These are phyloP conservation scores for Xylaria scruposa DNA, from an alignment of 495 filamentous ascomycete species.

Conservation along the genomic window DNA sequence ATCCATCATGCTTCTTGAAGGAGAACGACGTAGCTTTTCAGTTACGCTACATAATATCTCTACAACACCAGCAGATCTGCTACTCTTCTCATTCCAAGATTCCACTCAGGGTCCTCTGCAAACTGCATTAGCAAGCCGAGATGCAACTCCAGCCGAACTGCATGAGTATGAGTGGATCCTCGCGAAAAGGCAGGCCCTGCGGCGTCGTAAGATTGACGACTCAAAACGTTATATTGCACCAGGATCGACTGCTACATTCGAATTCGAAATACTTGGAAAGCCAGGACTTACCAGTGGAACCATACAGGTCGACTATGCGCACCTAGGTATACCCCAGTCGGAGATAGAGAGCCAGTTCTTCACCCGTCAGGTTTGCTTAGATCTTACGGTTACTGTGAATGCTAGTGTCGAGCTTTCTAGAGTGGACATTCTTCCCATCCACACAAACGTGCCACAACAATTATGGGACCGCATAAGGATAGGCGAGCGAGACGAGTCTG, in stretches of 20 bases:
- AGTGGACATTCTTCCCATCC: constrained; percentile 79
- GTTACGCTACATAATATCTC: constrained; percentile 84
- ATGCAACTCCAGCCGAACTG: constrained; percentile 75
- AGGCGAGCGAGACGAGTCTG: constrained; percentile 31
- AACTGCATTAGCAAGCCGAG: constrained; percentile 73
- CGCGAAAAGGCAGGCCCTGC: constrained; percentile 74
- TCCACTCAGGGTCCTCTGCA: constrained; percentile 81
- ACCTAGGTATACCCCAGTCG: constrained; percentile 67
- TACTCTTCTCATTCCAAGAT: constrained; percentile 88
- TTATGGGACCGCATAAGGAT: constrained; percentile 50
- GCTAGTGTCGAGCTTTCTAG: constrained; percentile 81
- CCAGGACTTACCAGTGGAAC: constrained; percentile 81
- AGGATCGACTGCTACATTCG: constrained; percentile 72
- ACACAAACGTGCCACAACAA: constrained; percentile 54
- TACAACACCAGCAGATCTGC: constrained; percentile 74
- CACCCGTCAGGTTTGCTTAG: constrained; percentile 81
- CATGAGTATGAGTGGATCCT: constrained; percentile 85
- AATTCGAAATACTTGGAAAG: constrained; percentile 84
- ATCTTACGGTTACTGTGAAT: constrained; percentile 88
- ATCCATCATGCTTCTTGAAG: constrained; percentile 89
- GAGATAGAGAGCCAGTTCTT: constrained; percentile 78
- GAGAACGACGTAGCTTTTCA: constrained; percentile 77
- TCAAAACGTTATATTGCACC: constrained; percentile 68
- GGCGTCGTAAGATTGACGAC: constrained; percentile 62
- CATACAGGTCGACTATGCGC: constrained; percentile 84